Conservation (phyloP, 305 asterid genomes). For the Nicotiana rustica region DNA sequence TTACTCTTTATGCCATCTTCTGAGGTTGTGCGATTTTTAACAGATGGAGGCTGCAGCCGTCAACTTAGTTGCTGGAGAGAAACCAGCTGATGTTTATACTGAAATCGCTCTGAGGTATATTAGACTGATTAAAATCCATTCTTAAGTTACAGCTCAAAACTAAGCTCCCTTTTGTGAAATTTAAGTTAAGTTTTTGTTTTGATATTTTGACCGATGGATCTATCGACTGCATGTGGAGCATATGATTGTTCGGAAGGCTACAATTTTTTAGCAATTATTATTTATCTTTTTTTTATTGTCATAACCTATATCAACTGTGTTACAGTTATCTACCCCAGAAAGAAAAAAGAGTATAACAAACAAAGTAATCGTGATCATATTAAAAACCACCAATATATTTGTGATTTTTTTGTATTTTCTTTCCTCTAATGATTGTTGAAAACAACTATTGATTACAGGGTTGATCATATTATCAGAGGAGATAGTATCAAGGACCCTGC, state of each 20-base stretch:
- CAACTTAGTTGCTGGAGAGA: constrained; percentile 85
- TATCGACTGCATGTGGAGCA: neutral
- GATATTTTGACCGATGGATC: constrained; percentile 9
- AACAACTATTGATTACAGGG: constrained; percentile 60
- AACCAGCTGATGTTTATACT: constrained; percentile 94
- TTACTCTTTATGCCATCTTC: constrained; percentile 33
- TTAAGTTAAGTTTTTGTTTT: constrained; percentile 19
- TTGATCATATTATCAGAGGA: constrained; percentile 72
- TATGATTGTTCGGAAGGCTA: neutral
- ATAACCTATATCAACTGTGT: constrained; percentile 16
- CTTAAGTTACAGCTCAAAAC: neutral
- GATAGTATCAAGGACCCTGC: constrained; percentile 85
- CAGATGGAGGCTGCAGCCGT: constrained; percentile 98
- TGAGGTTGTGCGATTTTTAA: constrained; percentile 40
- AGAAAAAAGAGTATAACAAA: constrained; percentile 12
- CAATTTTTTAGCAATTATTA: neutral
- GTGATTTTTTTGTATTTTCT: constrained; percentile 17
- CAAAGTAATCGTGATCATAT: neutral
- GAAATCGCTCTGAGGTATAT: constrained; percentile 90
- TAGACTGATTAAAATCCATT: constrained; percentile 7
- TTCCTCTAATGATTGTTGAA: constrained; percentile 24
- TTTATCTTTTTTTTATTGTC: constrained; percentile 19
- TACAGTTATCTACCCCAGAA: constrained; percentile 13
- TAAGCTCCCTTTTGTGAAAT: neutral
- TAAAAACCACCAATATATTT: constrained; percentile 24